Percentiles rank a stretch among this genome's conserved stretches.
phyloP scores from a whole-genome alignment of 257 asterid species.

The Hygrophila difformis region DNA sequence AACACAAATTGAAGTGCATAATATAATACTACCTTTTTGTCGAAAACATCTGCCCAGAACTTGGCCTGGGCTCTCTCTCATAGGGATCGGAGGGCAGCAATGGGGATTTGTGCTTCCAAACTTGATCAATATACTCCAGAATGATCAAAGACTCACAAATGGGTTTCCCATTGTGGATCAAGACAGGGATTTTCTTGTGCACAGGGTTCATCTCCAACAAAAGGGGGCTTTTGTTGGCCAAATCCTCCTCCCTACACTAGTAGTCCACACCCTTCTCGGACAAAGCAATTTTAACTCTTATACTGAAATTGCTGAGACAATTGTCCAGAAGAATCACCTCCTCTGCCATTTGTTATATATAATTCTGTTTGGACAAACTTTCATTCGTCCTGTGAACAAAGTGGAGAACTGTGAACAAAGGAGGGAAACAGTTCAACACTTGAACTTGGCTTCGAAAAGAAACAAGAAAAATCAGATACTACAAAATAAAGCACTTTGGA shows the following conservation, averaged over 20 bases:
- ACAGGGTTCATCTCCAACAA: constrained; percentile 5
- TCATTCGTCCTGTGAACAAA: too few species aligned
- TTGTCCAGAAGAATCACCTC: constrained; percentile 5
- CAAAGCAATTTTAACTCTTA: constrained; percentile 4
- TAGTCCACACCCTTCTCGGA: constrained; percentile 2
- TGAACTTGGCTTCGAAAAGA: too few species aligned
- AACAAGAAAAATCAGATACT: too few species aligned
- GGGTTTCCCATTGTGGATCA: constrained; percentile 1
- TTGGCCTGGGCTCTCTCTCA: constrained; percentile 2
- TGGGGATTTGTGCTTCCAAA: neutral
- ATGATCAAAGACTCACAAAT: constrained; percentile 1
- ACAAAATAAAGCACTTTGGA: too few species aligned
- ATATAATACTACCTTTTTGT: constrained; percentile 1
- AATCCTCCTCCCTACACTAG: neutral
- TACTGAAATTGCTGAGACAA: neutral
- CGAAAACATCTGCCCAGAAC: constrained; percentile 10
- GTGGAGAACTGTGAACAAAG: neutral
- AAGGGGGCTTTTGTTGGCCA: neutral
- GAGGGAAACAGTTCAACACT: too few species aligned
- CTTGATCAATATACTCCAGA: constrained; percentile 1
- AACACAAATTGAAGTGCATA: too few species aligned
- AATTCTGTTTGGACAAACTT: too few species aligned
- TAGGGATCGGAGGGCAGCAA: constrained; percentile 1
- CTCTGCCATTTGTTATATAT: neutral
- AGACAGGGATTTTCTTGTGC: constrained; percentile 10